These are phyloP conservation scores for Cordyceps pruinosa DNA, from an alignment of 2,329 filamentous ascomycete genomes.

Conservation along the genomic window DNA sequence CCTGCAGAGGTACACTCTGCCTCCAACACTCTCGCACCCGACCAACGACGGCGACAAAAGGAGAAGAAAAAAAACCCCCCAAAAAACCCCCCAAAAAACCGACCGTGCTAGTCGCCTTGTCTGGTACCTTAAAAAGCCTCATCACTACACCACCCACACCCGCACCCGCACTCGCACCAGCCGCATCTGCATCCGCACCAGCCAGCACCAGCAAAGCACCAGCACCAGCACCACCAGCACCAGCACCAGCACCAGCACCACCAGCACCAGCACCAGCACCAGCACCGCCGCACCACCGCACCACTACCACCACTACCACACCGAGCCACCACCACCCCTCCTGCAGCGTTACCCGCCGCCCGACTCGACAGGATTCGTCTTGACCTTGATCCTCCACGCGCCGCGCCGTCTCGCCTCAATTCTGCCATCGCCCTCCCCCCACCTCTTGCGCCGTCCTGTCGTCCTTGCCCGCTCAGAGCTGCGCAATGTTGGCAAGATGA, in stretches of 20 bases:
- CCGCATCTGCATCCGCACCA: too few species aligned
- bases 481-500: slow-evolving; percentile 13
- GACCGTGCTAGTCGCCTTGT: too few species aligned
- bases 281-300: neutral
- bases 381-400: neutral
- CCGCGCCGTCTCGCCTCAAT: neutral
- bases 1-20: too few species aligned
- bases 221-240: neutral
- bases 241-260: neutral
- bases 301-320: neutral
- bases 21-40: too few species aligned
- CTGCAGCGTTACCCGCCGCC: neutral
- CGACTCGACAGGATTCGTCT: slow-evolving; percentile 1
- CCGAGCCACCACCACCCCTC: neutral
- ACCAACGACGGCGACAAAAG: too few species aligned
- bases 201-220: too few species aligned
- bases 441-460: neutral
- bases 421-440: neutral
- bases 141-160: neutral
- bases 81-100: too few species aligned
- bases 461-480: slow-evolving; percentile 11
- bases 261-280: too few species aligned
- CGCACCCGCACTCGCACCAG: neutral
- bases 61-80: too few species aligned
- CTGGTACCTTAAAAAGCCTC: neutral